phyloP scores from a whole-genome alignment of 1,284 basidiomycete genomes.

The Irpex sp. region DNA sequence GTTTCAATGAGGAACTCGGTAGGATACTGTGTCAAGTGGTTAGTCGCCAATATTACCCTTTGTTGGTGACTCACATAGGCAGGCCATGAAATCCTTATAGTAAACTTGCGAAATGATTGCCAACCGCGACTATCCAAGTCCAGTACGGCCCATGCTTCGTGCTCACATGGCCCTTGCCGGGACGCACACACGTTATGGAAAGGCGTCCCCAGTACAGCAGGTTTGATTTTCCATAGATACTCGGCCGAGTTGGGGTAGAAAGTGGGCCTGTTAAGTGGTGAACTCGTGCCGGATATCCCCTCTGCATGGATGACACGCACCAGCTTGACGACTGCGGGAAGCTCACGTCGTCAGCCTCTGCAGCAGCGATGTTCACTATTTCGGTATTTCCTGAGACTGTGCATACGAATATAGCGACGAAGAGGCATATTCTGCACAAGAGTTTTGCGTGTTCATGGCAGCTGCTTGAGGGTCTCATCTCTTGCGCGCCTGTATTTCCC shows the following conservation, averaged over 20 bases:
- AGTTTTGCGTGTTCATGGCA: neutral
- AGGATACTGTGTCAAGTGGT: conserved; percentile 22
- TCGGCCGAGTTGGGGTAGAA: conserved; percentile 28
- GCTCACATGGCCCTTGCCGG: conserved; percentile 32
- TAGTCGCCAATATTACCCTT: neutral
- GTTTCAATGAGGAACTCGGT: conserved; percentile 23
- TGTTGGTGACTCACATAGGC: conserved; percentile 50
- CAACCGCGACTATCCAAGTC: conserved; percentile 47
- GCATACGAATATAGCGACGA: neutral
- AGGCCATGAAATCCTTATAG: conserved; percentile 61
- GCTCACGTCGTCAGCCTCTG: conserved; percentile 19
- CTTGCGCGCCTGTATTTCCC: neutral
- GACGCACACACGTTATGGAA: conserved; percentile 21
- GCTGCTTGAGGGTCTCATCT: neutral
- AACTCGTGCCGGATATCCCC: neutral
- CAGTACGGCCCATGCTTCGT: conserved; percentile 55
- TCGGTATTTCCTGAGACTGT: conserved; percentile 55
- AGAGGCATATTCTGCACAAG: neutral
- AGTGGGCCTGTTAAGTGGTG: conserved; percentile 24
- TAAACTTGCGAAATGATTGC: conserved; percentile 46
- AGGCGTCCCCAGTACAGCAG: conserved; percentile 41
- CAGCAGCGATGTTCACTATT: conserved; percentile 54
- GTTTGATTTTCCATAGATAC: conserved; percentile 32
- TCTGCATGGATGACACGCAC: conserved; percentile 27
- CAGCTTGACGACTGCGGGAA: conserved; percentile 29